Evolutionary conservation across 495 filamentous ascomycete genomes (phyloP).

Genomic region (Tuber microsphaerosporum): DNA sequence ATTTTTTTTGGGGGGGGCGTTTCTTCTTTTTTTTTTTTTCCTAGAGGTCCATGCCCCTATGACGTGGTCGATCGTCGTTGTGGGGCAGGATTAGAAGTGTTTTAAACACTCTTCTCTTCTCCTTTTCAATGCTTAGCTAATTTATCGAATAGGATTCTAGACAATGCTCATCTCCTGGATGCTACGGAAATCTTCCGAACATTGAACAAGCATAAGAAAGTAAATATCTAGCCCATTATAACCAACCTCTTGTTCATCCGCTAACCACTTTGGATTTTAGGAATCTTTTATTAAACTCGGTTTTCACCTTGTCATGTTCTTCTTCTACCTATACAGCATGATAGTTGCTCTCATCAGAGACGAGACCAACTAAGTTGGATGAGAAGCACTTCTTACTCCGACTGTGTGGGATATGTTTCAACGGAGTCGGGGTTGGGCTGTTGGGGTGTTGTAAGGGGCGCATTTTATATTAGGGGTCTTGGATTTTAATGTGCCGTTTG

Average conservation of each 20-base stretch:
- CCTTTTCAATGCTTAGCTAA: constrained; percentile 5
- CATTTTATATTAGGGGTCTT: background rate
- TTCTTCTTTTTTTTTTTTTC: background rate
- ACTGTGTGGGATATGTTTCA: background rate
- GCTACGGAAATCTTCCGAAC: constrained; percentile 99
- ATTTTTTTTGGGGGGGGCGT: background rate
- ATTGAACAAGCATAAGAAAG: constrained; percentile 98
- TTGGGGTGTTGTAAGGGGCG: background rate
- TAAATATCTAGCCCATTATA: constrained; percentile 42
- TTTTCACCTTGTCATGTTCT: constrained; percentile 99
- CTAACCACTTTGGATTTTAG: constrained; percentile 46
- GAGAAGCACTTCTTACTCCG: background rate
- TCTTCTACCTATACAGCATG: constrained; percentile 99
- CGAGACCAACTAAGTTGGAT: constrained; percentile 64
- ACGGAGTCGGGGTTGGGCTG: background rate
- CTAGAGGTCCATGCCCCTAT: background rate
- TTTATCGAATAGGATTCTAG: constrained; percentile 64
- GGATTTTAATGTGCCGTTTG: background rate
- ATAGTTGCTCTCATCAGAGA: constrained; percentile 96
- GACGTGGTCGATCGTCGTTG: background rate
- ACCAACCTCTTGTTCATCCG: constrained; percentile 14
- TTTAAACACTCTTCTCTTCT: background rate
- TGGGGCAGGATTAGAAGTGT: background rate
- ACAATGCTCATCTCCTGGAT: constrained; percentile 93
- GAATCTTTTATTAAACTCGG: constrained; percentile 99